Evolutionary conservation across 441 rosid genomes (phyloP), one percentile per base, ranked within the genome.

Genomic region (Aleurites moluccanus): DNA sequence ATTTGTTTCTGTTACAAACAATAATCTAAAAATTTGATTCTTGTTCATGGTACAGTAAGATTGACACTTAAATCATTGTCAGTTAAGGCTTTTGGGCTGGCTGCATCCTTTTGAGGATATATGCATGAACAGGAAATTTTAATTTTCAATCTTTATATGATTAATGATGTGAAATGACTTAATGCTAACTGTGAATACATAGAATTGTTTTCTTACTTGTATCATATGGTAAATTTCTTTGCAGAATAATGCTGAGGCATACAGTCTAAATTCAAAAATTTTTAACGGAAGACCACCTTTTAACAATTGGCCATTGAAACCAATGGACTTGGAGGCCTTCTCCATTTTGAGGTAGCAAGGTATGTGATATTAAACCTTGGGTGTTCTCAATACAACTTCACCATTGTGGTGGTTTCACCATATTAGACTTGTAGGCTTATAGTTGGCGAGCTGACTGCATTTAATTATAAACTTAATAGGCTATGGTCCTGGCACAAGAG

Each of bases 211-310:
- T 63, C 42, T 70, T 52, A 64, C 73, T 72, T 11, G 55, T 77
- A 53, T 70, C 28, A 47, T 66, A 35, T 18, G 77, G 52, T 55
- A 45, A 35, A 42, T 67, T 67, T 75, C 3, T 79, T 62, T 86
- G 86, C 86, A 90, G 99, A 87, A 89, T 25, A 79, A 82, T 72
- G 94, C 92, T 30, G 80, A 73, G n/a, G 84, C 80, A 61, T 93
- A 90, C 80, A 77, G 55, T 70, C 74, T 53, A 62, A 72, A 78
- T 69, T 85, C 88, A 40, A 84, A 74, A 77, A 33, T 69, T 38
- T 81, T 88, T 23, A 91, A 85, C 79, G 77, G 73, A 52, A 76
- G 68, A 20, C 79, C 79, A 15, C 79, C 89, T 38, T 88, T 91
- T 55, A 78, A 56, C 76, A 83, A 83, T 71, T 89, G 92, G 96